Base-by-base conservation (phyloP, 176 grass and related monocot genomes). In the Musa troglodytarum region DNA sequence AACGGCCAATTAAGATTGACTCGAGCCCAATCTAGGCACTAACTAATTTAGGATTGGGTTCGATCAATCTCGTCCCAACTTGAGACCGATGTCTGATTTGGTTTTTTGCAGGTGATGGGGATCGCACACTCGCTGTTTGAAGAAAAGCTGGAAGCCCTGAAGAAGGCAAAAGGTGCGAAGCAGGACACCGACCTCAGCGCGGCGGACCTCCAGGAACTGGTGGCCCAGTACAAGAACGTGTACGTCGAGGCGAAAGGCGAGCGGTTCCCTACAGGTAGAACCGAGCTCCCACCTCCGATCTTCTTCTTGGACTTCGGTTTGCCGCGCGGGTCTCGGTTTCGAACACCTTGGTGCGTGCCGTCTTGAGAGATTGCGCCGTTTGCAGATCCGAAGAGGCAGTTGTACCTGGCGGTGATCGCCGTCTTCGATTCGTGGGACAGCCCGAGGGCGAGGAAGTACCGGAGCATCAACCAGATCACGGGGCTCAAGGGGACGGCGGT, bases 371-470 rank as follows among this genome's bases (percentile, higher is more conserved):
- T 5, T 43, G n/a, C 9, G 21, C n/a, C 8, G 52, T 9, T 71
- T 80, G 78, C 65, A 99, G 96, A 95, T 56, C 96, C 91, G 10
- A 92, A 81, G 85, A 86, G 75, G 82, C 96, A 99, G 52, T 62
- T 95, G 80, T 78, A 87, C 72, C 17, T 99, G 1, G 84, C 96
- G 1, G 88, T 95, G 78, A 25, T 89, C 21, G 96, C 96, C 2
- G 91, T 95, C 73, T 99, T 99, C 23, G 64, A 95, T 56, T 99
- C 96, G 1, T 99, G 96, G 96, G 96, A 99, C 52, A 95, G 96
- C 23, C 54, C 91, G 0, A 86, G 96, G 23, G 96, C 96, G 0
- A 99, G 81, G 2, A 99, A 99, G 83, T 99, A 95, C 56, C 83
- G 96, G 82, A 89, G 85, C 83, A 99, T 99, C 14, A 99, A 99